phyloP scores from a whole-genome alignment of 331 rosid species.

The Phaseolus coccineus region DNA sequence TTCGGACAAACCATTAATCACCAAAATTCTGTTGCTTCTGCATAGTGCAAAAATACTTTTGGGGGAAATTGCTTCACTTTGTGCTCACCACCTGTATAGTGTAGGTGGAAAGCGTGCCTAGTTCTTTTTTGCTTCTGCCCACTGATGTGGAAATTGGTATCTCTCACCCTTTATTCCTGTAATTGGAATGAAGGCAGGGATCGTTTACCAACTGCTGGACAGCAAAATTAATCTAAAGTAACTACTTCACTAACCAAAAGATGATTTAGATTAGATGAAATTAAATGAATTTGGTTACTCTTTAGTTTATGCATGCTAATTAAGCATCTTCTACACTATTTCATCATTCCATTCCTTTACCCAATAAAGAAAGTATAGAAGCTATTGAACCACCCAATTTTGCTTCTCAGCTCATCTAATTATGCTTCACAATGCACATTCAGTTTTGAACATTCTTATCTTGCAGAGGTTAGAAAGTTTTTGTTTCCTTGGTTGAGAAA shows the following conservation, averaged over 20 bases:
- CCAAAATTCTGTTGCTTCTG: constrained; percentile 25
- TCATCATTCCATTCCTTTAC: neutral
- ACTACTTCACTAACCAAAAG: constrained; percentile 43
- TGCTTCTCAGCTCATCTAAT: neutral
- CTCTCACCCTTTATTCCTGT: constrained; percentile 33
- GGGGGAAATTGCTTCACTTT: constrained; percentile 1
- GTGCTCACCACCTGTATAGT: constrained; percentile 36
- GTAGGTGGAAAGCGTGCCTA: constrained; percentile 33
- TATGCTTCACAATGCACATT: too few relatives aligned
- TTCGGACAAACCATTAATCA: constrained; percentile 51
- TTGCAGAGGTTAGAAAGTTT: too few relatives aligned
- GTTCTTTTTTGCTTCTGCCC: neutral
- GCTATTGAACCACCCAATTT: neutral
- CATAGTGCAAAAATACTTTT: constrained; percentile 25
- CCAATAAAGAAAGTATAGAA: too few relatives aligned
- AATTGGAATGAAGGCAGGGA: neutral
- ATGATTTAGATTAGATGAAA: constrained; percentile 14
- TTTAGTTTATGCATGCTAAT: constrained; percentile 5
- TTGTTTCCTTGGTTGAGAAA: too few relatives aligned
- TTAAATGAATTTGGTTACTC: constrained; percentile 52
- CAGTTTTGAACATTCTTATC: too few relatives aligned
- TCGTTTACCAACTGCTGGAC: neutral
- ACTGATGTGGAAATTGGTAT: constrained; percentile 17
- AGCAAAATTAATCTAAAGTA: constrained; percentile 20
- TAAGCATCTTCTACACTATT: constrained; percentile 2